A percentile compares a stretch with the other conserved stretches of the same genome.
Evolutionary conservation across 2,329 filamentous ascomycete genomes (phyloP).

Genomic region (Colletotrichum sp.): DNA sequence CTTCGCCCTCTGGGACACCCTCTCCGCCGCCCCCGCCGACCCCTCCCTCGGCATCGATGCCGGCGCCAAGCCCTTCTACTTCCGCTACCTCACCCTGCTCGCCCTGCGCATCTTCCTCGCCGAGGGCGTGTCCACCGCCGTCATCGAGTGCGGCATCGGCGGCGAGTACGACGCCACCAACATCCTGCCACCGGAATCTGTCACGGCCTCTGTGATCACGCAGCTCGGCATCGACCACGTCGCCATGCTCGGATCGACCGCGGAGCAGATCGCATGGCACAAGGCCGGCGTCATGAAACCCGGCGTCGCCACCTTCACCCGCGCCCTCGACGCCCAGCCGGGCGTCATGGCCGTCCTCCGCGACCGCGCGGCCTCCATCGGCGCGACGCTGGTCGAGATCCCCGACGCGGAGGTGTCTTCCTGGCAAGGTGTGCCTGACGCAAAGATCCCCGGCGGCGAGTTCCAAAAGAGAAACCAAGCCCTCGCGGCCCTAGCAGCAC

Average conservation of each 20-base stretch:
- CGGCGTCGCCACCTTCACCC: constrained; percentile 55
- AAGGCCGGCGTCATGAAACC: constrained; percentile 75
- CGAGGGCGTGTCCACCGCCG: constrained; percentile 65
- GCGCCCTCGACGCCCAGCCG: constrained; percentile 28
- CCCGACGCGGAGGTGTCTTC: background rate
- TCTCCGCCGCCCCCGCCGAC: constrained; percentile 42
- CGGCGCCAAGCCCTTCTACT: constrained; percentile 58
- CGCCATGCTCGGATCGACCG: constrained; percentile 63
- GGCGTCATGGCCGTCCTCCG: constrained; percentile 51
- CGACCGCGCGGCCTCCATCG: constrained; percentile 57
- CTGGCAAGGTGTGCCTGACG: constrained; percentile 32
- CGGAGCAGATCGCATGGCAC: constrained; percentile 75
- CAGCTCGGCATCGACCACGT: constrained; percentile 75
- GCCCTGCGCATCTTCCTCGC: constrained; percentile 70
- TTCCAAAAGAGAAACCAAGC: constrained; percentile 67
- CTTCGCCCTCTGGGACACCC: constrained; percentile 69
- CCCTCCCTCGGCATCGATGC: constrained; percentile 31
- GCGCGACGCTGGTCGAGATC: constrained; percentile 44
- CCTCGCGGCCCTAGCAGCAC: constrained; percentile 53
- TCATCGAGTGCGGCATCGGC: constrained; percentile 72
- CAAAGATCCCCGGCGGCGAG: constrained; percentile 54
- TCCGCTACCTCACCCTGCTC: constrained; percentile 69
- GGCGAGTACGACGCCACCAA: constrained; percentile 75
- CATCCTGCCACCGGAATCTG: constrained; percentile 53
- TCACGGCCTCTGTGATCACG: constrained; percentile 65